Evolutionary conservation across 495 filamentous ascomycete species (phyloP).

Genomic region (Evernia prunastri): DNA sequence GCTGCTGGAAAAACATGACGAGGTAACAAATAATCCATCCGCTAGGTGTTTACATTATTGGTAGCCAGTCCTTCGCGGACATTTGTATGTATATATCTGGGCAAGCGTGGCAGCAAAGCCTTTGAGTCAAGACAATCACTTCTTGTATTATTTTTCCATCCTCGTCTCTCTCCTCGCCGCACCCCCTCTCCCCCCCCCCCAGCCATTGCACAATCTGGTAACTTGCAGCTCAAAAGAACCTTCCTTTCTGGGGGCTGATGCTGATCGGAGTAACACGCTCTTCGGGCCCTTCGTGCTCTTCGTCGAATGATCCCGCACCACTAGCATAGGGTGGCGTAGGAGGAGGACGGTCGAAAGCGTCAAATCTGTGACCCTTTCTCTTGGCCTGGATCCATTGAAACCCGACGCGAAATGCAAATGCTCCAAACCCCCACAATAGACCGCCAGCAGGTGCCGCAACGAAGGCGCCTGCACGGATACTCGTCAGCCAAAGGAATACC

Average conservation of each 20-base stretch:
- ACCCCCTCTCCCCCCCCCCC: neutral
- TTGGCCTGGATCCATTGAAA: conserved; percentile 48
- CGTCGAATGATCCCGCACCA: conserved; percentile 8
- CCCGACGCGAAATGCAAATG: conserved; percentile 47
- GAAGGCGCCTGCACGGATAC: conserved; percentile 50
- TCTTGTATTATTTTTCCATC: neutral
- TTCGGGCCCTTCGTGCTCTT: conserved; percentile 13
- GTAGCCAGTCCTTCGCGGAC: neutral
- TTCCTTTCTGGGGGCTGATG: conserved; percentile 17
- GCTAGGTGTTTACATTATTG: neutral
- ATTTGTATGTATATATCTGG: neutral
- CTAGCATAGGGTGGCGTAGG: conserved; percentile 6
- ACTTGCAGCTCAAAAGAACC: conserved; percentile 18
- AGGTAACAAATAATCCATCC: neutral
- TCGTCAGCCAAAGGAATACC: neutral
- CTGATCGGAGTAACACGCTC: conserved; percentile 8
- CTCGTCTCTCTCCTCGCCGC: neutral
- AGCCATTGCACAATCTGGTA: neutral
- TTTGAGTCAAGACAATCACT: neutral
- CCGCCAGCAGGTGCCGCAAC: conserved; percentile 68
- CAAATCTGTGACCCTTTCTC: conserved; percentile 48
- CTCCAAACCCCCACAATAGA: conserved; percentile 59
- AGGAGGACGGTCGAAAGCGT: conserved; percentile 54
- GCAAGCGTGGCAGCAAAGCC: neutral
- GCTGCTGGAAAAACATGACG: neutral